Evolutionary conservation across 1,139 yeast genomes (phyloP), one percentile per base, ranked within the genome.

Genomic region (Arxiozyma slooffiae): DNA sequence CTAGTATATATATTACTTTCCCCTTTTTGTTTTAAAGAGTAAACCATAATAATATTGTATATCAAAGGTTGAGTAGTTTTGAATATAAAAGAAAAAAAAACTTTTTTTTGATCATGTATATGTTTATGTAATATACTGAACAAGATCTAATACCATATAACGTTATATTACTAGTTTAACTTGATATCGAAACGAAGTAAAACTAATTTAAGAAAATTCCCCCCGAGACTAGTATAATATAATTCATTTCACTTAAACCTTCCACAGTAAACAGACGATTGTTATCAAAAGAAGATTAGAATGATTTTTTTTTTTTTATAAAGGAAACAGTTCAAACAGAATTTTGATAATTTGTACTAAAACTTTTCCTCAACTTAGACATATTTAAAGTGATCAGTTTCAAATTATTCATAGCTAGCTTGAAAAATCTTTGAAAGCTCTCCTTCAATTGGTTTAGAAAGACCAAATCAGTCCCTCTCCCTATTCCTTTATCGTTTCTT

Each of bases 271-370:
- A 80, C 1, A 86, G 62, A 1, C 68, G 67, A 0, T 89, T 92
- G 3, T 68, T 63, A 7, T 72, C 74, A 38, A 85, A 76, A 23
- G 85, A 81, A 52, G 74, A 71, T 50, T 79, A n/a, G 80, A 18
- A 87, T 66, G 56, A 86, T 87, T 61, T 86, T 94, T 17, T 87
- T 61, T 86, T 94, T 17, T 71, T 72, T 2, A 90, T 76, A 18
- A 87, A 80, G 36, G 80, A 78, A 43, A 82, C 73, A 18, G 90
- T 81, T 90, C 94, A 86, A 38, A 72, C 71, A 55, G 82, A 47
- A 26, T 43, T 37, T 16, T 26, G 45, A 11, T 30, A 14, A 11
- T 30, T 30, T 2, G 6, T 34, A 37, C 30, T 14, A 14, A 9
- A 20, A 30, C n/a, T 7, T n/a, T n/a, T n/a, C n/a, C n/a, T n/a